Evolutionary conservation across 306 rosid genomes (phyloP).

Genomic region (Calophaca sinica): DNA sequence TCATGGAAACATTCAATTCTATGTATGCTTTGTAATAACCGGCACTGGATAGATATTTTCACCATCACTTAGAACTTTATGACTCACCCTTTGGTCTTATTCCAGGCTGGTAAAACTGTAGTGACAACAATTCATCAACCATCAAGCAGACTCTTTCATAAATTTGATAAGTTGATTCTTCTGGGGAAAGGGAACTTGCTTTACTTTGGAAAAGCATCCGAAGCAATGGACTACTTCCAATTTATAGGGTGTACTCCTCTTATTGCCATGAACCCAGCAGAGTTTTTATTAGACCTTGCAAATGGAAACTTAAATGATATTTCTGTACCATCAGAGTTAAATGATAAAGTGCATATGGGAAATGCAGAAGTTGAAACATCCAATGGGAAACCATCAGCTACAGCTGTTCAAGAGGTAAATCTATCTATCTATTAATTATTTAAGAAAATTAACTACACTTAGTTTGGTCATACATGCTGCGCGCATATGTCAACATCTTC

Average conservation of each 20-base stretch:
- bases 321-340: slow-evolving; percentile 89
- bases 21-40: too few relatives aligned
- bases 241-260: slow-evolving; percentile 89
- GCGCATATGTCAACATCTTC: too few relatives aligned
- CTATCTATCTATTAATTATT: too few relatives aligned
- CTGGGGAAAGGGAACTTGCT: slow-evolving; percentile 92
- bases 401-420: slow-evolving; percentile 79
- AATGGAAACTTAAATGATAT: slow-evolving; percentile 87
- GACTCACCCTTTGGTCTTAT: slow-evolving; percentile 20
- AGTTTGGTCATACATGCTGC: too few relatives aligned
- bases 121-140: slow-evolving; percentile 98
- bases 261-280: slow-evolving; percentile 97
- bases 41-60: too few relatives aligned
- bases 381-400: slow-evolving; percentile 78
- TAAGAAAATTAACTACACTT: too few relatives aligned
- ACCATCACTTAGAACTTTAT: too few relatives aligned
- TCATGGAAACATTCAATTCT: too few relatives aligned
- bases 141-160: slow-evolving; percentile 94
- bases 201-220: slow-evolving; percentile 94
- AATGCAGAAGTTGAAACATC: slow-evolving; percentile 60
- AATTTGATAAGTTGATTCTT: slow-evolving; percentile 91
- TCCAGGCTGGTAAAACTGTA: slow-evolving; percentile 95
- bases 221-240: slow-evolving; percentile 78
- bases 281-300: slow-evolving; percentile 92
- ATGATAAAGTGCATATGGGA: slow-evolving; percentile 77